Base-by-base conservation (phyloP, 305 asterid genomes). In the Fraxinus latifolia region DNA sequence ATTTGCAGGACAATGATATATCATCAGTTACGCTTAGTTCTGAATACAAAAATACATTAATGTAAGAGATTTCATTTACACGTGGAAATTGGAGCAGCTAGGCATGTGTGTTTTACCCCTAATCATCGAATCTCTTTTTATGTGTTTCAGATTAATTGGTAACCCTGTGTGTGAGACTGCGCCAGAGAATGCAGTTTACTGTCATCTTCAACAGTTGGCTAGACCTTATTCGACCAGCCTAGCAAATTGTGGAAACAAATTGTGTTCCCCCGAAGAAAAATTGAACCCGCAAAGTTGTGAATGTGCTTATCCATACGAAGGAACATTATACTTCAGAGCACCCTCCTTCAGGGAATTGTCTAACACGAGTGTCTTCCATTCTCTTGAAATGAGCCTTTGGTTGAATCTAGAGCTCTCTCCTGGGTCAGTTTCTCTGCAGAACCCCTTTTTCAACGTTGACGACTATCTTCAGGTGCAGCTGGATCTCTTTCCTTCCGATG, bases 381-480 rank as follows among this genome's bases (percentile, higher is more conserved):
- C 92, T 75, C 85, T 96, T 74, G 99, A 96, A 86, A 92, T 96
- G 97, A 94, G 97, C 90, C 89, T 96, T 70, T 96, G 99, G 99
- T 86, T 88, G 80, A 96, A 93, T 78, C 89, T 96, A 37, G 91
- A 82, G 58, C 97, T 94, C 77, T 86, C 93, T 1, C 99, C 99
- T 0, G 99, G 98, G 65, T 94, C 97, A 6, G 92, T 96, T 80
- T 92, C 95, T 23, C 83, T 96, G 70, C 97, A 92, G 89, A 91
- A 90, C 81, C 96, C 95, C 0, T 96, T 96, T 87, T 94, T 96
- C 90, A 96, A 94, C 29, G 85, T 83, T 1, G 99, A 96, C 70
- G 98, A 96, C 86, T 94, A 96, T 87, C 97, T 96, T 79, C 98
- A 92, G 85, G 89, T 94, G 81, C 97, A 96, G 82, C 88, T 96